Percentiles rank a stretch among this genome's conserved stretches.
These are phyloP conservation scores for Citrullus colocynthis DNA, from an alignment of 306 rosid species.

Conservation along the genomic window DNA sequence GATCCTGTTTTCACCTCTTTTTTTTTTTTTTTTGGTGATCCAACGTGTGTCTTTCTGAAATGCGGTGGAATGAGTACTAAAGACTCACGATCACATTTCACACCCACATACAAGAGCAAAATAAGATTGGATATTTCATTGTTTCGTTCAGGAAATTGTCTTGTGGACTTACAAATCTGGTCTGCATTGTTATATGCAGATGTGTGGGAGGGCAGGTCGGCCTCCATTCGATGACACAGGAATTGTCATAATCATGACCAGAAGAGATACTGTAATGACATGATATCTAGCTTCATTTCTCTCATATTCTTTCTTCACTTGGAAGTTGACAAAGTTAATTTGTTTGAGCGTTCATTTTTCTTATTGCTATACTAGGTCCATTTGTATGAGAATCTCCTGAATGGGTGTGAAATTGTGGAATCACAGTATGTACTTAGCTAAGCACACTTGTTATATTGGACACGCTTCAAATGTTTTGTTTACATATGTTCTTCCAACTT, in stretches of 20 bases:
- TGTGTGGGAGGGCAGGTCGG: conserved; percentile 97
- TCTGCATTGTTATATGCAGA: conserved; percentile 30
- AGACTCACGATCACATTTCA: not conserved
- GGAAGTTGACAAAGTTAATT: not conserved
- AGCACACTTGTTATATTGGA: not conserved
- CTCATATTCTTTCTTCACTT: not conserved
- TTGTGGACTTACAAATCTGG: not conserved
- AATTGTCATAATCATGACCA: conserved; percentile 93
- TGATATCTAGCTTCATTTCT: conserved; percentile 2
- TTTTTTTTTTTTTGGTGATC: not conserved
- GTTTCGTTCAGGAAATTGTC: not conserved
- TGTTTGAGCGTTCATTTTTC: not conserved
- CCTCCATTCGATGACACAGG: conserved; percentile 99
- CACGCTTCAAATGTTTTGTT: conserved; percentile 5
- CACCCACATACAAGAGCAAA: not conserved
- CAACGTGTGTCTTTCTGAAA: not conserved
- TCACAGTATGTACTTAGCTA: conserved; percentile 55
- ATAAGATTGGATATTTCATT: not conserved
- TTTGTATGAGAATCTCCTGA: conserved; percentile 83
- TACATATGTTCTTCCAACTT: conserved; percentile 11
- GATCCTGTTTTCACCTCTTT: not conserved
- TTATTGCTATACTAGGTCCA: conserved; percentile 54
- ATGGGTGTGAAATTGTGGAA: conserved; percentile 92
- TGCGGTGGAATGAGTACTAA: not conserved
- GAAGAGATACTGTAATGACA: conserved; percentile 74